Percentiles rank a stretch among this genome's conserved stretches.
phyloP scores from a whole-genome alignment of 176 grass and related monocot species.

The maize (Zea mays) region DNA sequence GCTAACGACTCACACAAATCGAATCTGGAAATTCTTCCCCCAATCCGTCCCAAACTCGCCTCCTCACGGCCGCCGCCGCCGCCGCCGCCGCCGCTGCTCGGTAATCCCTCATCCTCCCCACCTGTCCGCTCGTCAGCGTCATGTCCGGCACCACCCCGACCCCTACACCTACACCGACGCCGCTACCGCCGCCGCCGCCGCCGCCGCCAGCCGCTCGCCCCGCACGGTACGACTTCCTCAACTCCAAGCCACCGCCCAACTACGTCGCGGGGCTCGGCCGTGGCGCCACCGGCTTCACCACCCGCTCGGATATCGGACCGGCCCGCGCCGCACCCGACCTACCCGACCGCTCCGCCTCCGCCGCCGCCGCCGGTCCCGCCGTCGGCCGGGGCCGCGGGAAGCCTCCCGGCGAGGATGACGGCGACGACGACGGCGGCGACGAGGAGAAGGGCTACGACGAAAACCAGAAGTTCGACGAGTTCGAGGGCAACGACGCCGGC shows the following conservation, averaged over 20 bases:
- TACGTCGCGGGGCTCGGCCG: constrained; percentile 92
- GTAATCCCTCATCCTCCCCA: not conserved
- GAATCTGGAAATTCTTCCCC: not conserved
- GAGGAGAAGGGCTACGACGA: constrained; percentile 97
- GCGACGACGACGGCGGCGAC: constrained; percentile 65
- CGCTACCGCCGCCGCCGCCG: constrained; percentile 23
- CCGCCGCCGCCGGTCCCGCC: constrained; percentile 32
- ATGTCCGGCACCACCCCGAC: constrained; percentile 12
- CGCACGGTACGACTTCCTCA: constrained; percentile 74
- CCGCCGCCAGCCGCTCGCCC: constrained; percentile 44
- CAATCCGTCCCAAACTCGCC: not conserved
- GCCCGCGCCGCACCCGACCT: constrained; percentile 86
- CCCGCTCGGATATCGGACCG: constrained; percentile 81
- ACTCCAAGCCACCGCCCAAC: constrained; percentile 81
- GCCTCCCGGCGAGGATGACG: constrained; percentile 62
- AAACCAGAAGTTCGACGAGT: constrained; percentile 95
- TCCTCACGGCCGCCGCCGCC: not conserved
- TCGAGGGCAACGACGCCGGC: constrained; percentile 90
- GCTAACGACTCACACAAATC: not conserved
- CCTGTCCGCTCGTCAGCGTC: not conserved
- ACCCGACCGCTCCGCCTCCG: constrained; percentile 70
- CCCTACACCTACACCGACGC: not conserved
- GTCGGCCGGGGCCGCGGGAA: constrained; percentile 60
- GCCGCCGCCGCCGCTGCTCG: not conserved
- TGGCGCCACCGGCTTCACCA: constrained; percentile 91